Conservation (phyloP, 495 filamentous ascomycete genomes). For the Gamarada debralockiae region DNA sequence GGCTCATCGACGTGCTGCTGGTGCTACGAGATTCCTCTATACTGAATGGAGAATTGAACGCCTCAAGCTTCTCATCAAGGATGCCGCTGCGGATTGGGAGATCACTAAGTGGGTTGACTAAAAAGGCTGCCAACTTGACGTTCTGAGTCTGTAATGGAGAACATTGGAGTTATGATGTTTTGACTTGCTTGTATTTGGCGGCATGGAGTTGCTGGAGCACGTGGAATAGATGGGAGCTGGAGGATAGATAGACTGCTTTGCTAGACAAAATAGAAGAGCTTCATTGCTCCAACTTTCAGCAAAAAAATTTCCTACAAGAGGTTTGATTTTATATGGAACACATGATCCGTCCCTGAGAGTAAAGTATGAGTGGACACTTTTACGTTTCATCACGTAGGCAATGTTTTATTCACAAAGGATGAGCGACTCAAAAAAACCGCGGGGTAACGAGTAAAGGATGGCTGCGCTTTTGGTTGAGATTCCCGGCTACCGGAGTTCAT, state of each 20-base stretch:
- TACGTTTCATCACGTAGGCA: too few relatives aligned
- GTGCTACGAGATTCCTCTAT: constrained; percentile 47
- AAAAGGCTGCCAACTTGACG: neutral
- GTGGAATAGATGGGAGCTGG: neutral
- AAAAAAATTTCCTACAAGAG: too few relatives aligned
- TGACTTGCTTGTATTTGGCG: neutral
- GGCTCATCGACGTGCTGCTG: constrained; percentile 48
- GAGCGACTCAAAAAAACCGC: too few relatives aligned
- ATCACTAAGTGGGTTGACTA: constrained; percentile 50
- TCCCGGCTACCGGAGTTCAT: neutral
- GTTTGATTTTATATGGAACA: too few relatives aligned
- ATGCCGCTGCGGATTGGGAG: constrained; percentile 53
- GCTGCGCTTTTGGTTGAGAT: neutral
- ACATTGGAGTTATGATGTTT: neutral
- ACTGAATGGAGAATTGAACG: constrained; percentile 61
- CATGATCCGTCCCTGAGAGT: too few relatives aligned
- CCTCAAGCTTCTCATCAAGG: constrained; percentile 53
- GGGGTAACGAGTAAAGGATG: neutral
- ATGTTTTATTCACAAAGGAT: too few relatives aligned
- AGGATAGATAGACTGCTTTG: neutral
- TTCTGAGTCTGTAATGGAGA: neutral
- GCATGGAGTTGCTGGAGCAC: neutral
- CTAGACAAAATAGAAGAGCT: constrained; percentile 3
- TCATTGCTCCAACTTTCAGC: neutral
- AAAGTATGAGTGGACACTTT: too few relatives aligned